These are phyloP conservation scores for Kluyveromyces sp. DNA, from an alignment of 1,139 yeast species.

Conservation along the genomic window DNA sequence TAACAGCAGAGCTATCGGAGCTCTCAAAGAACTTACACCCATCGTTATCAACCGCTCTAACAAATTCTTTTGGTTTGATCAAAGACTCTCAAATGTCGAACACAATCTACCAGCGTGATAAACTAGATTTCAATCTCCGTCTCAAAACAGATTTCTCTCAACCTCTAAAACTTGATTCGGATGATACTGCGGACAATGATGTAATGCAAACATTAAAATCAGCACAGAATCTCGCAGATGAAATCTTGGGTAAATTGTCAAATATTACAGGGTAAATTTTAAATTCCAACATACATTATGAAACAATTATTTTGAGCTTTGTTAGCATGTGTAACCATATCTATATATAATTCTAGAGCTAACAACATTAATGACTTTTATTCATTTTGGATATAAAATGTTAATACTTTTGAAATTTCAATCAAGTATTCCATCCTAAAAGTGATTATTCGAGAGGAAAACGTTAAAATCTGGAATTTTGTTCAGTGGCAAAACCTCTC, in stretches of 20 bases:
- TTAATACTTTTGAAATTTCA: no score
- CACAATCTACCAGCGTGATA: constrained; percentile 12
- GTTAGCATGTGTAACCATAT: no score
- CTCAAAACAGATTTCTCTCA: constrained; percentile 4
- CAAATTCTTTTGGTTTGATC: constrained; percentile 22
- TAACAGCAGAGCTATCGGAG: constrained; percentile 11
- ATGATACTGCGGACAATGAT: neutral
- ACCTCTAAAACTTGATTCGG: neutral
- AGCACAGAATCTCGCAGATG: neutral
- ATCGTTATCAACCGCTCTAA: constrained; percentile 20
- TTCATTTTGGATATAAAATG: no score
- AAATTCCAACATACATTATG: no score
- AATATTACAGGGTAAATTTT: neutral
- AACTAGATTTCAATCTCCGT: constrained; percentile 13
- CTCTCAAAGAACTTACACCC: constrained; percentile 23
- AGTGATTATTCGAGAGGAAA: no score
- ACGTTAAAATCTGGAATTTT: no score
- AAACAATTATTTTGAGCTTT: no score
- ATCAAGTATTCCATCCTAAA: no score
- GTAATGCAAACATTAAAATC: neutral
- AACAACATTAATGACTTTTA: no score
- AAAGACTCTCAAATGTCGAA: constrained; percentile 10
- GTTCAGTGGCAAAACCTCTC: no score
- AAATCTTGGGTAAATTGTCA: neutral
- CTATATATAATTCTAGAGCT: no score